These are phyloP conservation scores for Vigna reflexopilosa DNA, from an alignment of 306 rosid species.

Conservation along the genomic window DNA sequence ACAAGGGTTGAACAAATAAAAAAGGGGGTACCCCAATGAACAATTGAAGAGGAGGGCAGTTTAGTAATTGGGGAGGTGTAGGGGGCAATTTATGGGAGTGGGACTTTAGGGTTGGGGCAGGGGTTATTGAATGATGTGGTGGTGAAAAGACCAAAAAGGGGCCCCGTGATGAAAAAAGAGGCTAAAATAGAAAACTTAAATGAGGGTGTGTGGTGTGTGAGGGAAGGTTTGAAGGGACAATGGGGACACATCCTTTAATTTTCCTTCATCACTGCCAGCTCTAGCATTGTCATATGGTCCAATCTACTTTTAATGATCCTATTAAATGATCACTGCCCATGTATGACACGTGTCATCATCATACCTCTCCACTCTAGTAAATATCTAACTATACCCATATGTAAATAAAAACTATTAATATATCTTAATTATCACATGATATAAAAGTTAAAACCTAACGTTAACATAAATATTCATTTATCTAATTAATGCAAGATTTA, in stretches of 20 bases:
- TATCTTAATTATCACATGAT: not conserved
- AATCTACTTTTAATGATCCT: slow-evolving; percentile 51
- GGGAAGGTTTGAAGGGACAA: slow-evolving; percentile 45
- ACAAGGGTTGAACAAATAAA: slow-evolving; percentile 19
- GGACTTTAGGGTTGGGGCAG: slow-evolving; percentile 45
- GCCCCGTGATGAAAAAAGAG: slow-evolving; percentile 34
- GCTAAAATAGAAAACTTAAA: slow-evolving; percentile 33
- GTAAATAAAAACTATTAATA: not conserved
- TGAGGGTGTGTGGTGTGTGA: slow-evolving; percentile 20
- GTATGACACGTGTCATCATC: slow-evolving; percentile 50
- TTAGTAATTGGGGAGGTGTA: slow-evolving; percentile 39
- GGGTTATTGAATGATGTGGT: slow-evolving; percentile 49
- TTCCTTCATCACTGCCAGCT: slow-evolving; percentile 70
- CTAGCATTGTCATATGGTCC: slow-evolving; percentile 61
- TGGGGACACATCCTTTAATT: slow-evolving; percentile 68
- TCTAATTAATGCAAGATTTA: not conserved
- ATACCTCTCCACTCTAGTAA: slow-evolving; percentile 36
- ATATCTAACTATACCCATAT: not conserved
- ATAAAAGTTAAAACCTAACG: not conserved
- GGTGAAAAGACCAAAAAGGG: slow-evolving; percentile 50
- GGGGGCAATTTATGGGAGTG: slow-evolving; percentile 54
- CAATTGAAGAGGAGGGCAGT: slow-evolving; percentile 24
- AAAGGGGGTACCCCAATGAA: not conserved
- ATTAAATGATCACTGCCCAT: slow-evolving; percentile 44
- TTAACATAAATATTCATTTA: not conserved